These are phyloP conservation scores for Entomortierella beljakovae DNA, from an alignment of 192 early-diverging fungal species.

Conservation along the genomic window DNA sequence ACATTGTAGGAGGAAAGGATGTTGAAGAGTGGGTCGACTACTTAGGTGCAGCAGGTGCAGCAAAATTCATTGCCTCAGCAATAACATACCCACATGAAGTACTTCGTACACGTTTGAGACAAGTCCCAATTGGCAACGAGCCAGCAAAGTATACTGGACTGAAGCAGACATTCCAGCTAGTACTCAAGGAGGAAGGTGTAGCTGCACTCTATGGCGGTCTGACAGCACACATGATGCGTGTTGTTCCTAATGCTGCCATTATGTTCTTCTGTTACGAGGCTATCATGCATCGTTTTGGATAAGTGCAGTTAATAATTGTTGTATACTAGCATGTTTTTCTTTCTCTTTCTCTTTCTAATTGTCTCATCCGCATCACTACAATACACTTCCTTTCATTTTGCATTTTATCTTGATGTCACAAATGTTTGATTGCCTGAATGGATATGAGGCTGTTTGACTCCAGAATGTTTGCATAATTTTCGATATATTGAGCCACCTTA, in stretches of 20 bases:
- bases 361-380: background rate
- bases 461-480: no score
- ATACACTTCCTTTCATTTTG: background rate
- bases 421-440: no score
- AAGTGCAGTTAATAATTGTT: background rate
- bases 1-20: slow-evolving; percentile 56
- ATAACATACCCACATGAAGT: slow-evolving; percentile 98
- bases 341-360: background rate
- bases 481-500: no score
- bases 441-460: no score
- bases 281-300: slow-evolving; percentile 66
- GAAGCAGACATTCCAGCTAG: slow-evolving; percentile 51
- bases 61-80: slow-evolving; percentile 90
- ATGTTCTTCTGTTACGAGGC: slow-evolving; percentile 92
- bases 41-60: slow-evolving; percentile 81
- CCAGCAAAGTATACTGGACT: slow-evolving; percentile 83
- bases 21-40: slow-evolving; percentile 82
- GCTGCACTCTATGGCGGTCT: slow-evolving; percentile 94
- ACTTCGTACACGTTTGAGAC: slow-evolving; percentile 88
- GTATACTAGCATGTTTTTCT: background rate
- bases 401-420: no score
- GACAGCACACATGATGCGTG: slow-evolving; percentile 92
- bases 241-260: slow-evolving; percentile 96
- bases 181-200: slow-evolving; percentile 81
- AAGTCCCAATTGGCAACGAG: slow-evolving; percentile 78